A percentile compares a stretch with the other conserved stretches of the same genome.
phyloP scores from a whole-genome alignment of 1,284 basidiomycete species.

The Ganoderma lucidum region DNA sequence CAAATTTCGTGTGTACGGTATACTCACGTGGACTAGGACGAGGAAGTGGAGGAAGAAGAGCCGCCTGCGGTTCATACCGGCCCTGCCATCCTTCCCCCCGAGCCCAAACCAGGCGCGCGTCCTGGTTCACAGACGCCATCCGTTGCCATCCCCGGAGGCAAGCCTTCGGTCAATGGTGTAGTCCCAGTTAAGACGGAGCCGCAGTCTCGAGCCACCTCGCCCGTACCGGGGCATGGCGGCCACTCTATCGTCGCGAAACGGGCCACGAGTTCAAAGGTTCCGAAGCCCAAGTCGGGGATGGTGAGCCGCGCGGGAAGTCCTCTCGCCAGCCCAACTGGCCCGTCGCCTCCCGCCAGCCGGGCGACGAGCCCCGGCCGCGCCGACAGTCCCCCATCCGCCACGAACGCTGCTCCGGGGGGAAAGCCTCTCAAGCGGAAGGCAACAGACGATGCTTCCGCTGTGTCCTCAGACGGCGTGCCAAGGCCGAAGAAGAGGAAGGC shows the following conservation, averaged over 20 bases:
- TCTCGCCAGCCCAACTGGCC: slow-evolving; percentile 44
- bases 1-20: slow-evolving; percentile 3
- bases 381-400: slow-evolving; percentile 12
- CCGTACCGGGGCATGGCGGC: slow-evolving; percentile 63
- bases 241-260: slow-evolving; percentile 84
- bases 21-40: slow-evolving; percentile 43
- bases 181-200: slow-evolving; percentile 39
- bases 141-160: slow-evolving; percentile 30
- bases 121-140: slow-evolving; percentile 44
- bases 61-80: slow-evolving; percentile 54
- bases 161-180: slow-evolving; percentile 41
- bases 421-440: slow-evolving; percentile 69
- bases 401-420: slow-evolving; percentile 7
- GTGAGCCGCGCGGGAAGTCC: slow-evolving; percentile 66
- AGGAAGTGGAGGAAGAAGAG: slow-evolving; percentile 77
- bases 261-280: slow-evolving; percentile 78
- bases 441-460: slow-evolving; percentile 50
- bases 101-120: slow-evolving; percentile 45
- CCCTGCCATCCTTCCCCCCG: slow-evolving; percentile 64
- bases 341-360: slow-evolving; percentile 44
- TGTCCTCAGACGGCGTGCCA: slow-evolving; percentile 43
- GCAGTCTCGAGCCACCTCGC: slow-evolving; percentile 60
- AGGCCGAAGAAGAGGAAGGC: slow-evolving; percentile 76
- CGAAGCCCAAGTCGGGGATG: slow-evolving; percentile 58
- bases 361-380: slow-evolving; percentile 49